Percentiles rank a stretch among this genome's conserved stretches.
These are phyloP conservation scores for Fusarium sp. DNA, from an alignment of 2,329 filamentous ascomycete genomes.

Conservation along the genomic window DNA sequence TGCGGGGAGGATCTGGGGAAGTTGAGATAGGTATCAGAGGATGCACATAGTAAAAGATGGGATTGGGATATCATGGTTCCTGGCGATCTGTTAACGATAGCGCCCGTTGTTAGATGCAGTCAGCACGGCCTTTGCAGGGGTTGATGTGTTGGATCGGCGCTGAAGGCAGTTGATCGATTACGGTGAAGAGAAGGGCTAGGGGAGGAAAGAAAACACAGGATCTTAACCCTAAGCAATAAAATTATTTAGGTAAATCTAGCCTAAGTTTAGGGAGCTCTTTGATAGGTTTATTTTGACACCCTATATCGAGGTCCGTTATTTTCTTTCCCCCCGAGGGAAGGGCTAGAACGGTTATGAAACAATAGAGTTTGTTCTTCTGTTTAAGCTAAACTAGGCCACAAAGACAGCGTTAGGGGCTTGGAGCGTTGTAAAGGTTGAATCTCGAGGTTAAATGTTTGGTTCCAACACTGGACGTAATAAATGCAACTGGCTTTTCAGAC, in stretches of 20 bases:
- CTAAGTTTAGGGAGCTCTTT: no score
- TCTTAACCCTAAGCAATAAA: no score
- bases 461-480: neutral
- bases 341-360: neutral
- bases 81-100: constrained; percentile 2
- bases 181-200: neutral
- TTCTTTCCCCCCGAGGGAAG: no score
- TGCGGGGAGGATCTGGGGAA: constrained; percentile 15
- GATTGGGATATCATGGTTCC: neutral
- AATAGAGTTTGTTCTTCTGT: neutral
- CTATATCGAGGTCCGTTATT: no score
- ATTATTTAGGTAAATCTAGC: no score
- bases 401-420: neutral
- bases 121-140: constrained; percentile 13
- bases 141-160: neutral
- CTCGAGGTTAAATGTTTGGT: neutral
- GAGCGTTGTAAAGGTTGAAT: neutral
- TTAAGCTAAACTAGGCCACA: neutral
- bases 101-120: neutral
- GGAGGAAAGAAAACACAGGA: no score
- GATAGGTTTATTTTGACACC: no score
- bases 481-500: neutral
- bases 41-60: neutral
- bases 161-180: neutral
- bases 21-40: neutral